Evolutionary conservation across 495 filamentous ascomycete species (phyloP).

Genomic region (Aspergillus steynii): DNA sequence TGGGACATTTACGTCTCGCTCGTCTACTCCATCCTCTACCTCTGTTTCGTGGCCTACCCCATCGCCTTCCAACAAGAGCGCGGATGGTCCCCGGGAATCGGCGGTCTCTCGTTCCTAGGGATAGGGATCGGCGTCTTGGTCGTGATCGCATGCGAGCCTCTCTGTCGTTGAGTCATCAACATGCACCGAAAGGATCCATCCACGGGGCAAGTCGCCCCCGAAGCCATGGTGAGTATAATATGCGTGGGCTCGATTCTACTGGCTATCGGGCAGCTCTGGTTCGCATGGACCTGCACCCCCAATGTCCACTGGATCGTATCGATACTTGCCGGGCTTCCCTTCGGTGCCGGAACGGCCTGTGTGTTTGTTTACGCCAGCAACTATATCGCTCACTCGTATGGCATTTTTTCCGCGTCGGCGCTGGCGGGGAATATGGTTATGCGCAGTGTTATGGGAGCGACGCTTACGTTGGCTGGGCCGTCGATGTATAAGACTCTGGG

Average conservation of each 20-base stretch:
- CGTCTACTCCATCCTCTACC: slow-evolving; percentile 69
- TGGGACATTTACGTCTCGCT: slow-evolving; percentile 70
- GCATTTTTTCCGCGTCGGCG: slow-evolving; percentile 71
- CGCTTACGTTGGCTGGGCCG: slow-evolving; percentile 71
- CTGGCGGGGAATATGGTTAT: slow-evolving; percentile 72
- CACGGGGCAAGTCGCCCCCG: slow-evolving; percentile 64
- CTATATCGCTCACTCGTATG: slow-evolving; percentile 74
- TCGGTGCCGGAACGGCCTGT: slow-evolving; percentile 68
- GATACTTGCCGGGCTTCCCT: slow-evolving; percentile 72
- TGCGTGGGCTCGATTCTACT: slow-evolving; percentile 64
- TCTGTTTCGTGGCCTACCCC: slow-evolving; percentile 80
- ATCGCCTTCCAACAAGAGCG: slow-evolving; percentile 71
- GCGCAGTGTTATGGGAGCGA: slow-evolving; percentile 61
- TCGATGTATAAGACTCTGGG: slow-evolving; percentile 66
- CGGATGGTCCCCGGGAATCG: slow-evolving; percentile 64
- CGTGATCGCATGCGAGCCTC: slow-evolving; percentile 62
- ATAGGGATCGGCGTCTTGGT: slow-evolving; percentile 68
- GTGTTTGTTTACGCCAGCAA: slow-evolving; percentile 75
- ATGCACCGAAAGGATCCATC: slow-evolving; percentile 60
- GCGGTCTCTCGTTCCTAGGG: slow-evolving; percentile 71
- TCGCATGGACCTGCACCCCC: slow-evolving; percentile 75
- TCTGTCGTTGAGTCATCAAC: slow-evolving; percentile 69
- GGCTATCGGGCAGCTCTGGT: slow-evolving; percentile 69
- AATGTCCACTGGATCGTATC: slow-evolving; percentile 72
- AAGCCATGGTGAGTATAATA: slow-evolving; percentile 70